Conservation (phyloP, 805 yeast genomes). For the Candida piceae region DNA sequence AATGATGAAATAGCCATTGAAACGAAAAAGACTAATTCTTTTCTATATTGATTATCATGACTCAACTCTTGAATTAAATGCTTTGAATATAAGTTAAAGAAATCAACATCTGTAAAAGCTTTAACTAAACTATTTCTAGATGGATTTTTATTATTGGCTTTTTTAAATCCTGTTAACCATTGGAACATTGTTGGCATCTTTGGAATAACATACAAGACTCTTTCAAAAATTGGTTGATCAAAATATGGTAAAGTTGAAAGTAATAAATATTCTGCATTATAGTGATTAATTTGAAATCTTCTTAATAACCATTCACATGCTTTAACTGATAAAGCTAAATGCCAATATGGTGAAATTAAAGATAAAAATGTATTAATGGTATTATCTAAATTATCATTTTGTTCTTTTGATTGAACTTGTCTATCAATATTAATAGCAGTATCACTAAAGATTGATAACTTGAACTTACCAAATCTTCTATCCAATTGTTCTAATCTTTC, state of each 20-base stretch:
- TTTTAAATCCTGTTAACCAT: constrained; percentile 67
- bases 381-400: constrained; percentile 63
- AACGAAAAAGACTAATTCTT: constrained; percentile 74
- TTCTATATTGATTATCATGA: constrained; percentile 55
- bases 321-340: constrained; percentile 66
- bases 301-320: constrained; percentile 95
- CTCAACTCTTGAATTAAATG: constrained; percentile 46
- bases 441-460: constrained; percentile 72
- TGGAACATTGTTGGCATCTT: constrained; percentile 73
- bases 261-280: constrained; percentile 68
- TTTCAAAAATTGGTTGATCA: constrained; percentile 64
- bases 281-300: constrained; percentile 78
- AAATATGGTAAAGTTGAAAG: constrained; percentile 79
- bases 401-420: constrained; percentile 74
- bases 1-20: constrained; percentile 64
- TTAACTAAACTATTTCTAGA: constrained; percentile 66
- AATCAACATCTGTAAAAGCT: constrained; percentile 64
- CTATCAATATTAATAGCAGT: constrained; percentile 78
- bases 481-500: constrained; percentile 69
- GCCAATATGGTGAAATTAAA: constrained; percentile 71
- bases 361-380: constrained; percentile 73
- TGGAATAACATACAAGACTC: constrained; percentile 68
- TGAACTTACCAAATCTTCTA: constrained; percentile 66
- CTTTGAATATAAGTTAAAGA: constrained; percentile 61
- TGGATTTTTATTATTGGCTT: constrained; percentile 47